A percentile compares a stretch with the other conserved stretches of the same genome.
Conservation (phyloP, 805 yeast species). For the Spathaspora boniae region DNA sequence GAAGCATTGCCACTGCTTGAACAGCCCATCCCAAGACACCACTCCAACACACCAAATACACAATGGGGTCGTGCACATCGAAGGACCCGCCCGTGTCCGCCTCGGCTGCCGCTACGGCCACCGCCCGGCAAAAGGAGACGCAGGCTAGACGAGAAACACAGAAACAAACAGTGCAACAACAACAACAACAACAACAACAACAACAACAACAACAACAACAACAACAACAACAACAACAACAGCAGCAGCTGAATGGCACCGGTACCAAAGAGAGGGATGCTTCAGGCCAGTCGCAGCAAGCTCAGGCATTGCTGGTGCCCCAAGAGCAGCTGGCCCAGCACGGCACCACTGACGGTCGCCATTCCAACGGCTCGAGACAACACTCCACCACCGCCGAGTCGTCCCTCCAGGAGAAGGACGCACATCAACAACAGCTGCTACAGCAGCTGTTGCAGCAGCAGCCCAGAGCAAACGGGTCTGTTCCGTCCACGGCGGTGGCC, state of each 20-base stretch:
- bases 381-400: too few relatives aligned
- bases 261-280: not conserved
- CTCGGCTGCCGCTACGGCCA: slow-evolving; percentile 1
- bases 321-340: slow-evolving; percentile 5
- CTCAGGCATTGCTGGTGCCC: slow-evolving; percentile 4
- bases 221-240: not conserved
- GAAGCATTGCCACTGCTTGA: too few relatives aligned
- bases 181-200: slow-evolving; percentile 4
- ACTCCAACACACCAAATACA: not conserved
- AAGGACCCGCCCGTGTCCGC: slow-evolving; percentile 15
- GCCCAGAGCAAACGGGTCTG: not conserved
- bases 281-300: slow-evolving; percentile 3
- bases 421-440: slow-evolving; percentile 1
- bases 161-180: slow-evolving; percentile 8
- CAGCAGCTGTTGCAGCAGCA: slow-evolving; percentile 9
- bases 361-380: too few relatives aligned
- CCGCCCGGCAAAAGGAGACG: slow-evolving; percentile 6
- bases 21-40: not conserved
- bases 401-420: too few relatives aligned
- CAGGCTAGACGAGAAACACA: slow-evolving; percentile 18
- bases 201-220: slow-evolving; percentile 4
- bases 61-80: slow-evolving; percentile 25
- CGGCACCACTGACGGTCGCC: slow-evolving; percentile 5
- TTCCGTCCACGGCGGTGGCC: slow-evolving; percentile 4
- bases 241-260: slow-evolving; percentile 1